Evolutionary conservation across 1,284 basidiomycete species (phyloP), one percentile per base, ranked within the genome.

Genomic region (Melampsora larici-populina): DNA sequence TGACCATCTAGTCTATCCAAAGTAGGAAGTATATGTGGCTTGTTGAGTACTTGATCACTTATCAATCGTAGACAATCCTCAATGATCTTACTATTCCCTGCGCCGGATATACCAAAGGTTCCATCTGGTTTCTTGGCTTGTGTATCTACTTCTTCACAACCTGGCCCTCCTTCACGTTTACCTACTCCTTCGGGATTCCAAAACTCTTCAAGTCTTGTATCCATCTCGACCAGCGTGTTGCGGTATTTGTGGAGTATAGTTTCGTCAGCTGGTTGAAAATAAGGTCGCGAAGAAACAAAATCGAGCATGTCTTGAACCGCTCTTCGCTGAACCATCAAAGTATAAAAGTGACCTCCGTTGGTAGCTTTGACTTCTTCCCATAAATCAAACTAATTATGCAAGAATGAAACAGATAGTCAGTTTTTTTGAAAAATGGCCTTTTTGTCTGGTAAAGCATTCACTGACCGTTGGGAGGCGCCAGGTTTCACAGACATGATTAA

Each of bases 291-390:
- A 43, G 46, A 36, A 7, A 40, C 26, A 31, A 76, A 68, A 24
- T 68, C 49, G 13, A 79, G 21, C 64, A 78, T 78, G 36, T 79
- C 75, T 48, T 76, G 67, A 11, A 80, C 40, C 13, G 79, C 78
- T 58, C 77, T 64, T 55, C 77, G 65, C 69, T 80, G 79, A 46
- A 78, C 76, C 77, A 79, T 76, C 4, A 80, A 66, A 17, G 75
- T 79, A 67, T 80, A 79, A 69, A 80, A 80, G 64, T 80, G 79
- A 40, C 79, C 79, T 17, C 79, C 73, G 9, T 68, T 33, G 29
- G 67, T 73, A 36, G 79, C 79, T 48, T 70, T 51, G 40, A 80
- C 79, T 62, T 80, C 79, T 49, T 80, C 79, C 79, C 79, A 80
- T 24, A 80, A 74, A 73, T 79, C 80, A 78, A 74, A 80, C 48